phyloP scores from a whole-genome alignment of 2,329 filamentous ascomycete genomes.

The Fusarium sp. region DNA sequence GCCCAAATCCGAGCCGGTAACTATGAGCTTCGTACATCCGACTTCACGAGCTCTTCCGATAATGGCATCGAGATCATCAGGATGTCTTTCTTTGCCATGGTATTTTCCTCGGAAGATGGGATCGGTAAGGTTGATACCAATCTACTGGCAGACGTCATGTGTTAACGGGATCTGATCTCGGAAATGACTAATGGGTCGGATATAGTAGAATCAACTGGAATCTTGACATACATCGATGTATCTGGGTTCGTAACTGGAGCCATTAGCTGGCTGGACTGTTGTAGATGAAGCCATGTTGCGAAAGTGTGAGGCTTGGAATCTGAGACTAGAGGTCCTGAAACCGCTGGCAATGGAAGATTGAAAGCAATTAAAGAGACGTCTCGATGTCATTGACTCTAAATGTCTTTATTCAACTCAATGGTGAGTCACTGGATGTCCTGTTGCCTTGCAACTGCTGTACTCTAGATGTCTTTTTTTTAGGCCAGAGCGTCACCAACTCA shows the following conservation, averaged over 20 bases:
- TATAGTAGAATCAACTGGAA: neutral
- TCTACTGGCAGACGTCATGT: slow-evolving; percentile 56
- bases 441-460: slow-evolving; percentile 25
- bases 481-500: neutral
- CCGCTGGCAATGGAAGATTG: slow-evolving; percentile 7
- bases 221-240: slow-evolving; percentile 69
- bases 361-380: slow-evolving; percentile 31
- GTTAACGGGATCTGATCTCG: slow-evolving; percentile 30
- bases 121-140: slow-evolving; percentile 96
- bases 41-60: slow-evolving; percentile 80
- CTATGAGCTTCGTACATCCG: slow-evolving; percentile 89
- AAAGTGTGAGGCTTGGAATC: slow-evolving; percentile 17
- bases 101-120: slow-evolving; percentile 88
- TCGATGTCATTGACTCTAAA: slow-evolving; percentile 39
- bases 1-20: slow-evolving; percentile 88
- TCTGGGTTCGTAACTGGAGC: slow-evolving; percentile 55
- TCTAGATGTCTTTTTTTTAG: slow-evolving; percentile 14
- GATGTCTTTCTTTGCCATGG: slow-evolving; percentile 80
- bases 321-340: slow-evolving; percentile 10
- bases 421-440: slow-evolving; percentile 31
- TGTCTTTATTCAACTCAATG: slow-evolving; percentile 1
- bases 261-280: slow-evolving; percentile 26
- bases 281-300: slow-evolving; percentile 47
- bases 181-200: slow-evolving; percentile 13
- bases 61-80: slow-evolving; percentile 79